Evolutionary conservation across 2,329 filamentous ascomycete species (phyloP), one percentile per base, ranked within the genome.

Genomic region (Trichoderma lentiforme): DNA sequence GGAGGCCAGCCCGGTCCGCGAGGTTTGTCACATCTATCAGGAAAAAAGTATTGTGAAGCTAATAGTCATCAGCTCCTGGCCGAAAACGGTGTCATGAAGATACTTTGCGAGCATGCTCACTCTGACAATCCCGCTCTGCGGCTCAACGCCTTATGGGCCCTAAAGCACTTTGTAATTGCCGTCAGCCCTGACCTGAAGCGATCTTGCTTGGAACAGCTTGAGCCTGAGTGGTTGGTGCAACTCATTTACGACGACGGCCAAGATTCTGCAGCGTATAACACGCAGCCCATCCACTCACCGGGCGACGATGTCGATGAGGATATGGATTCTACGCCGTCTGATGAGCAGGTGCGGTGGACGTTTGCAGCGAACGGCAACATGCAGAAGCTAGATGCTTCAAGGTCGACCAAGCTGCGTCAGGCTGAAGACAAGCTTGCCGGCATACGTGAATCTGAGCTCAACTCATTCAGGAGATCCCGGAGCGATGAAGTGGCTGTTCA

Each of bases 1-100:
- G 61, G 93, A 97, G 74, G 93, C 97, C 76, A 98, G 95, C 78
- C 95, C 96, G 1, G 94, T 98, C 89, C 91, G 93, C 80, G 90
- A 94, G 80, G 93, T 95, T 80, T 84, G 91, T 85, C 34, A 26
- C 21, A 30, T n/a, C 62, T 6, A 63, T 30, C 3, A 21, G 32
- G 26, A 58, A 12, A 39, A 3, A 28, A 57, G 14, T 30, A 30
- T 60, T 73, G 73, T 36, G 66, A 60, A 53, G 60, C 76, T 79
- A 74, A 80, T 63, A 53, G 58, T 8, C n/a, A 57, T 30, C 75
- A 95, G 90, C 86, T 90, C 57, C 89, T 98, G 39, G 86, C 92
- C 7, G 89, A 92, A 63, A 88, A 88, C 6, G 93, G 93, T 7
- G 89, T 96, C 1, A 86, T 97, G 75, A 90, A 89, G 73, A 88